Percentiles rank a stretch among this genome's conserved stretches.
Evolutionary conservation across 257 asterid species (phyloP).

Genomic region (Capsicum baccatum): DNA sequence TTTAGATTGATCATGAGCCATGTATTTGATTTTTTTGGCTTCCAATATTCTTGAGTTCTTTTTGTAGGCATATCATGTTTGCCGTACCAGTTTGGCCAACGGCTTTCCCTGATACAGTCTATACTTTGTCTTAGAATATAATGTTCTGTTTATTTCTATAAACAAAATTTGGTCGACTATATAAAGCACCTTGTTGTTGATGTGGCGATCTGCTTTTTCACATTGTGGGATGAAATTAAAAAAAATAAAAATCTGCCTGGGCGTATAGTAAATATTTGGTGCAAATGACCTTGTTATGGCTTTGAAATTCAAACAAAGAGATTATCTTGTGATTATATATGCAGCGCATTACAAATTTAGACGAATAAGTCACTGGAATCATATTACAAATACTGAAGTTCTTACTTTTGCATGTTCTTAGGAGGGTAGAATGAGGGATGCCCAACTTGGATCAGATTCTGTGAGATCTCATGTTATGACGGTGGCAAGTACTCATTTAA

Average conservation of each 20-base stretch:
- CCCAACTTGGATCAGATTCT: conserved; percentile 60
- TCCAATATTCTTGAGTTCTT: neutral
- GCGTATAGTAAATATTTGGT: neutral
- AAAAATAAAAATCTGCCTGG: neutral
- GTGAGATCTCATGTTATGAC: conserved; percentile 74
- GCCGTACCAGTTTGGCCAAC: neutral
- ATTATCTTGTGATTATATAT: neutral
- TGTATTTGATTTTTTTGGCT: neutral
- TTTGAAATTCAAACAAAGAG: neutral
- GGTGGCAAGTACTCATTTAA: conserved; percentile 67
- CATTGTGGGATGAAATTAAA: neutral
- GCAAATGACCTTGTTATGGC: neutral
- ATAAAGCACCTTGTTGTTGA: neutral
- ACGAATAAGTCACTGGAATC: neutral
- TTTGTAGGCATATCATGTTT: conserved; percentile 4
- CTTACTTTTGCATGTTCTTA: conserved; percentile 30
- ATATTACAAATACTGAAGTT: neutral
- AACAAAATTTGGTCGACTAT: neutral
- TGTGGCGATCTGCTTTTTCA: neutral
- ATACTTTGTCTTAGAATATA: neutral
- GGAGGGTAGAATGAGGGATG: conserved; percentile 64
- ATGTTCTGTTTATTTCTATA: neutral
- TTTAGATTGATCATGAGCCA: conserved; percentile 15
- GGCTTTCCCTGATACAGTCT: neutral
- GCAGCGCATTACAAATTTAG: conserved; percentile 8